A percentile compares a stretch with the other conserved stretches of the same genome.
Conservation (phyloP, 2,329 filamentous ascomycete genomes). For the Cladosporium halotolerans region DNA sequence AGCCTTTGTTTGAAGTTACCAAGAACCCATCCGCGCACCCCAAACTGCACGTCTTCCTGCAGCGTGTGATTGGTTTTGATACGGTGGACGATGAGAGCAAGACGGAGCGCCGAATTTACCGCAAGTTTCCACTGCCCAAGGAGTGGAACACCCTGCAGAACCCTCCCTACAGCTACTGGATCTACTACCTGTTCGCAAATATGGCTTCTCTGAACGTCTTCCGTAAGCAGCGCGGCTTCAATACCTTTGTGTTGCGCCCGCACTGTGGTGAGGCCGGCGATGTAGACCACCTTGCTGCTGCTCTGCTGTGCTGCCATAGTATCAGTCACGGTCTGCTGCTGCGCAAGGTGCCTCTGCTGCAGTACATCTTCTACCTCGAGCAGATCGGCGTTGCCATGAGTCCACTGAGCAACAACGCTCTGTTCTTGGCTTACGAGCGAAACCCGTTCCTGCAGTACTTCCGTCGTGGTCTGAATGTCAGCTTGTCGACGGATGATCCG, state of each 20-base stretch:
- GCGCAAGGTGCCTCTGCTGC: conserved; percentile 86
- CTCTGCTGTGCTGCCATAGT: conserved; percentile 86
- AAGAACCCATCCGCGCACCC: conserved; percentile 78
- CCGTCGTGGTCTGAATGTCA: conserved; percentile 88
- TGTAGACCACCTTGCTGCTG: conserved; percentile 89
- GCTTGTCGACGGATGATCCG: conserved; percentile 91
- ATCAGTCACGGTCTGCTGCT: conserved; percentile 92
- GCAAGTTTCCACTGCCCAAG: conserved; percentile 86
- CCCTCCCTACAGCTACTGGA: conserved; percentile 97
- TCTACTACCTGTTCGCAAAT: conserved; percentile 95
- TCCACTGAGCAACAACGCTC: conserved; percentile 93
- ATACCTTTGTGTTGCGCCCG: conserved; percentile 85
- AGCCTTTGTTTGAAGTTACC: conserved; percentile 90
- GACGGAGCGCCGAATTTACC: conserved; percentile 84
- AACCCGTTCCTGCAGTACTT: conserved; percentile 97
- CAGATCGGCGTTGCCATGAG: conserved; percentile 99
- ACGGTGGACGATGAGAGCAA: conserved; percentile 99
- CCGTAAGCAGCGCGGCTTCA: conserved; percentile 87
- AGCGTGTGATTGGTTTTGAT: conserved; percentile 93
- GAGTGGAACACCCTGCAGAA: conserved; percentile 91
- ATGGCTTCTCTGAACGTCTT: conserved; percentile 87
- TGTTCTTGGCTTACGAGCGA: conserved; percentile 93
- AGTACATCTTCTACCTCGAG: conserved; percentile 97
- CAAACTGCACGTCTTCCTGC: conserved; percentile 89
- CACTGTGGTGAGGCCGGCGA: conserved; percentile 97